A percentile compares a stretch with the other conserved stretches of the same genome.
Evolutionary conservation across 2,329 filamentous ascomycete genomes (phyloP).

Genomic region (Coniochaeta sp.): DNA sequence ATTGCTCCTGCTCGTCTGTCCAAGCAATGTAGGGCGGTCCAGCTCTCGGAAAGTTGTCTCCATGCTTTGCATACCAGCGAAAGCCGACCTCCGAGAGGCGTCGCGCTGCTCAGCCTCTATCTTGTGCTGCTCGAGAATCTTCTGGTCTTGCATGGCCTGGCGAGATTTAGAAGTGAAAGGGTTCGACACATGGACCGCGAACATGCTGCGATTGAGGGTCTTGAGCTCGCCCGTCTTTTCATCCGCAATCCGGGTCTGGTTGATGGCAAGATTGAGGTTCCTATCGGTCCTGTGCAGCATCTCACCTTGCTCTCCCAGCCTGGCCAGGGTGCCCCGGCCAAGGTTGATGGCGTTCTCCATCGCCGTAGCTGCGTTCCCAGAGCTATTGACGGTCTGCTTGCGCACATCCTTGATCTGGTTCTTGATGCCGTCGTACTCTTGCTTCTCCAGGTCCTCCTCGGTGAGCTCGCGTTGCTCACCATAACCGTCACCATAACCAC

Average conservation of each 20-base stretch:
- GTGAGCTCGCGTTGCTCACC: conserved; percentile 72
- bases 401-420: conserved; percentile 70
- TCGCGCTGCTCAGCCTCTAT: conserved; percentile 60
- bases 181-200: conserved; percentile 71
- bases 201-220: conserved; percentile 84
- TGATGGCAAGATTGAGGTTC: conserved; percentile 71
- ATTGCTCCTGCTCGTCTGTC: conserved; percentile 28
- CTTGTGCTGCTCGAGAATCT: conserved; percentile 62
- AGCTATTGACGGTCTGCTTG: conserved; percentile 60
- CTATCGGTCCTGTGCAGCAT: conserved; percentile 74
- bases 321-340: conserved; percentile 63
- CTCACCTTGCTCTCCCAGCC: conserved; percentile 73
- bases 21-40: background rate
- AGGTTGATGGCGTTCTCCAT: conserved; percentile 64
- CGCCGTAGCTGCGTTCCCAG: conserved; percentile 61
- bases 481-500: conserved; percentile 43
- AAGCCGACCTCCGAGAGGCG: conserved; percentile 50
- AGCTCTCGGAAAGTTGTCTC: conserved; percentile 25
- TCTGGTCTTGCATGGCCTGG: conserved; percentile 57
- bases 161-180: conserved; percentile 68
- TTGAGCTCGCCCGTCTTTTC: conserved; percentile 79
- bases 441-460: conserved; percentile 68
- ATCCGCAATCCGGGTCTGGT: conserved; percentile 68
- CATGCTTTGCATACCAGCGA: conserved; percentile 21
- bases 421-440: conserved; percentile 66